phyloP scores from a whole-genome alignment of 192 early-diverging fungal genomes.

The Borealophlyctis nickersoniae region DNA sequence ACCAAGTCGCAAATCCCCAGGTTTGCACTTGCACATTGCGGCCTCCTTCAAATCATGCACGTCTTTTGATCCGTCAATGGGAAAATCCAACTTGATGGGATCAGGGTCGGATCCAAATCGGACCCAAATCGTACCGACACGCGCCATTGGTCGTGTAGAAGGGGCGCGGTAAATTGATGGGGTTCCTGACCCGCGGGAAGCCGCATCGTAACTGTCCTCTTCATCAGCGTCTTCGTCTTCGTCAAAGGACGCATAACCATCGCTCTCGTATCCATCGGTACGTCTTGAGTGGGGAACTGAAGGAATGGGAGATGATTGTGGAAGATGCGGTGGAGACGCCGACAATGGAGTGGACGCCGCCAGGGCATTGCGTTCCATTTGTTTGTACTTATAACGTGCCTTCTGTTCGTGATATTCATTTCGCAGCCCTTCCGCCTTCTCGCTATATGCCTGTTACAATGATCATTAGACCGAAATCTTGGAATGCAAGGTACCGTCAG shows the following conservation, averaged over 20 bases:
- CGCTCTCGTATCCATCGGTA: no score
- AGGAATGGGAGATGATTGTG: neutral
- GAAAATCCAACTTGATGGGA: neutral
- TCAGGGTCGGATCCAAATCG: neutral
- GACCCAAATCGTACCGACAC: neutral
- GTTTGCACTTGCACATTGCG: neutral
- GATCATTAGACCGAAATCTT: no score
- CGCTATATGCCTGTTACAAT: neutral
- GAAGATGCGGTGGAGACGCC: neutral
- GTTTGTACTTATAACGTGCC: neutral
- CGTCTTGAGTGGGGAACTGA: no score
- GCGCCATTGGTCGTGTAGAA: no score
- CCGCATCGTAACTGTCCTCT: no score
- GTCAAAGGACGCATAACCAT: no score
- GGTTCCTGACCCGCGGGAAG: no score
- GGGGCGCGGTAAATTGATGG: no score
- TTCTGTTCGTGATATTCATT: neutral
- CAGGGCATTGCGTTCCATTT: neutral
- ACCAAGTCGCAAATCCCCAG: neutral
- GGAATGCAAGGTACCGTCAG: neutral
- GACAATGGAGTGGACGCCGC: neutral
- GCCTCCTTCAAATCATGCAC: constrained; percentile 2
- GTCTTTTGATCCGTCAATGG: neutral
- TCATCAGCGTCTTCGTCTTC: no score
- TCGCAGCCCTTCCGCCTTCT: neutral